These are phyloP conservation scores for Berkeleyomyces basicola DNA, from an alignment of 2,329 filamentous ascomycete species.

Conservation along the genomic window DNA sequence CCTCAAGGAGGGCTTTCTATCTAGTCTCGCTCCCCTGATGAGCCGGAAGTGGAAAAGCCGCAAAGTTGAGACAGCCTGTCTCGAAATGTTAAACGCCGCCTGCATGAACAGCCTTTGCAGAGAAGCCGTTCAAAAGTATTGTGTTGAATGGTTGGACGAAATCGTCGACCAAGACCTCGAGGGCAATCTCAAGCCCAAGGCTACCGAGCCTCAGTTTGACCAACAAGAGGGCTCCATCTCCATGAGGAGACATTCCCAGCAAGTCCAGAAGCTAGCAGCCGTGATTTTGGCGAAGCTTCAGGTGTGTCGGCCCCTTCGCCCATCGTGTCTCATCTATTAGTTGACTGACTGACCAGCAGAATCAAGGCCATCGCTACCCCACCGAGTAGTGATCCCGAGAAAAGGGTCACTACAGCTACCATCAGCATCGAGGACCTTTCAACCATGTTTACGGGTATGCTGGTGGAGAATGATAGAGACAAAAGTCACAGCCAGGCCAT, in stretches of 20 bases:
- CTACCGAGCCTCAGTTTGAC: slow-evolving; percentile 39
- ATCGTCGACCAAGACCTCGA: slow-evolving; percentile 58
- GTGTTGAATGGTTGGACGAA: slow-evolving; percentile 72
- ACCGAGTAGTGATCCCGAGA: slow-evolving; percentile 24
- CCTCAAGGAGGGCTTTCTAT: slow-evolving; percentile 72
- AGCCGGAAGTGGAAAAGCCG: slow-evolving; percentile 66
- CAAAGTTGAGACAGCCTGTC: slow-evolving; percentile 68
- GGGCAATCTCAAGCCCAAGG: slow-evolving; percentile 21
- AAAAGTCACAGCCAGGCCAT: slow-evolving; percentile 41
- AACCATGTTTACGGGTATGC: slow-evolving; percentile 47
- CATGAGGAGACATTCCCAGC: slow-evolving; percentile 43
- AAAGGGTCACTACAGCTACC: slow-evolving; percentile 34
- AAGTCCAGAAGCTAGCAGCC: slow-evolving; percentile 49
- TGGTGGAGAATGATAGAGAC: slow-evolving; percentile 32
- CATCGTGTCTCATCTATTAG: slow-evolving; percentile 16
- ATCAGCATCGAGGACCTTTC: slow-evolving; percentile 51
- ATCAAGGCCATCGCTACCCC: slow-evolving; percentile 36
- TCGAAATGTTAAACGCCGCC: slow-evolving; percentile 82
- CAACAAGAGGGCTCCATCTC: slow-evolving; percentile 40
- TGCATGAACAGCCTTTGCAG: slow-evolving; percentile 74
- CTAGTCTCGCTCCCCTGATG: slow-evolving; percentile 59
- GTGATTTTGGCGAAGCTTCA: slow-evolving; percentile 60
- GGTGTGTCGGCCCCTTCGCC: slow-evolving; percentile 24
- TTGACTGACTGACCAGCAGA: slow-evolving; percentile 27
- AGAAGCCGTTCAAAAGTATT: slow-evolving; percentile 70